Evolutionary conservation across 495 filamentous ascomycete species (phyloP).

Genomic region (Talaromyces liani): DNA sequence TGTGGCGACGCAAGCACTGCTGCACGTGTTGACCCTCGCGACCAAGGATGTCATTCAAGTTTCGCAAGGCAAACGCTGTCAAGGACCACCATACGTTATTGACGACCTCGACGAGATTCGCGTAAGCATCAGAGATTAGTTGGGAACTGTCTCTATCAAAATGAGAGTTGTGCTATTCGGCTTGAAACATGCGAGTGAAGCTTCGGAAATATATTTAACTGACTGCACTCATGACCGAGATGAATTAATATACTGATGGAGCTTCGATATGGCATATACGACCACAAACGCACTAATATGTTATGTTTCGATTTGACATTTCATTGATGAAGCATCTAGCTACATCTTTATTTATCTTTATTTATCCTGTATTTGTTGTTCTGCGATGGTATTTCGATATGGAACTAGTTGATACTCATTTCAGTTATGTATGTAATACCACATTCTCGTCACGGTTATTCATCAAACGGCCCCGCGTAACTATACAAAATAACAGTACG

Average conservation of each 20-base stretch:
- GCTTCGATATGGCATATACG: neutral
- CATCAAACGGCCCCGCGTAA: constrained; percentile 1
- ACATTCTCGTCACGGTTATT: constrained; percentile 9
- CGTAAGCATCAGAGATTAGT: neutral
- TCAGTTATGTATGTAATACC: constrained; percentile 6
- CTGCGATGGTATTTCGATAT: constrained; percentile 6
- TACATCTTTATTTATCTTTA: constrained; percentile 3
- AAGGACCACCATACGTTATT: neutral
- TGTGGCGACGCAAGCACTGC: constrained; percentile 65
- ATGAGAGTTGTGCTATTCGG: neutral
- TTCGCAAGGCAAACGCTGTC: constrained; percentile 35
- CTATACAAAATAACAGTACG: neutral
- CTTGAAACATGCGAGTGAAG: neutral
- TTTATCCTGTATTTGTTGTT: constrained; percentile 9
- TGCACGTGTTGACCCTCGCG: constrained; percentile 63
- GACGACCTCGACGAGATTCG: constrained; percentile 7
- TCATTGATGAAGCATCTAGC: neutral
- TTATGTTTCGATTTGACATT: constrained; percentile 1
- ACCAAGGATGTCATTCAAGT: constrained; percentile 54
- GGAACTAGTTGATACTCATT: constrained; percentile 8
- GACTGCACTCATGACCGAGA: neutral
- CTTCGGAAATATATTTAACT: neutral
- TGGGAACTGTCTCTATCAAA: neutral
- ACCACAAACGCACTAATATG: neutral
- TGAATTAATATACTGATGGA: neutral